Evolutionary conservation across 805 yeast species (phyloP), one percentile per base, ranked within the genome.

Genomic region (Candida golubevii): DNA sequence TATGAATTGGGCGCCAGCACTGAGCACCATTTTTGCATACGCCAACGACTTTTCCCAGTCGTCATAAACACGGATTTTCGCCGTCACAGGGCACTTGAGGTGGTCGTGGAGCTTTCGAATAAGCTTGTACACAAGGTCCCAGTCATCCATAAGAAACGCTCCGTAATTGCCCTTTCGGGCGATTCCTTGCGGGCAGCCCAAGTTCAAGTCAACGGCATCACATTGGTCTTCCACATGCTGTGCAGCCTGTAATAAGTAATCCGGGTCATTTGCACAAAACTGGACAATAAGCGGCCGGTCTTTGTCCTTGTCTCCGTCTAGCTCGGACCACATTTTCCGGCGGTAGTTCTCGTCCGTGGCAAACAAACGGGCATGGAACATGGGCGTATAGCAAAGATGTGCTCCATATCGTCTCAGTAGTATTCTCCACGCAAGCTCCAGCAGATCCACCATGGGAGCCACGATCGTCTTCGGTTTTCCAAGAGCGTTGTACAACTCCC

Each of bases 371-470:
- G 99, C 96, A 64, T 93, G 98, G 53, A 85, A 78, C 99, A 93
- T 93, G 3, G 99, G 99, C 0, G 98, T 87, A 58, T 91, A 93
- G 58, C 97, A 88, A 30, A 93, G 69, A 2, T 89, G 88, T 0
- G 99, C 98, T 3, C 99, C 99, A 57, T 90, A 84, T 47, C 76
- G 72, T 44, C 98, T 75, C 3, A 95, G 85, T 12, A 93, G 69
- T 13, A 87, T 76, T 51, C 99, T 74, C 98, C 98, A 93, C 1
- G 96, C 98, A 14, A 93, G 73, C 59, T 93, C 99, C 4, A 91
- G 82, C 54, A 89, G 97, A 63, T 93, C 99, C 14, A 93, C 99
- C 97, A 93, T 91, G 1, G 99, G 99, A 3, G 98, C 99, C 15
- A 93, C 93, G 26, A 93, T 83, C 51, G 85, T 87, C 39, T 72